Evolutionary conservation across 2,329 filamentous ascomycete species (phyloP).

Genomic region (Fusarium citri): DNA sequence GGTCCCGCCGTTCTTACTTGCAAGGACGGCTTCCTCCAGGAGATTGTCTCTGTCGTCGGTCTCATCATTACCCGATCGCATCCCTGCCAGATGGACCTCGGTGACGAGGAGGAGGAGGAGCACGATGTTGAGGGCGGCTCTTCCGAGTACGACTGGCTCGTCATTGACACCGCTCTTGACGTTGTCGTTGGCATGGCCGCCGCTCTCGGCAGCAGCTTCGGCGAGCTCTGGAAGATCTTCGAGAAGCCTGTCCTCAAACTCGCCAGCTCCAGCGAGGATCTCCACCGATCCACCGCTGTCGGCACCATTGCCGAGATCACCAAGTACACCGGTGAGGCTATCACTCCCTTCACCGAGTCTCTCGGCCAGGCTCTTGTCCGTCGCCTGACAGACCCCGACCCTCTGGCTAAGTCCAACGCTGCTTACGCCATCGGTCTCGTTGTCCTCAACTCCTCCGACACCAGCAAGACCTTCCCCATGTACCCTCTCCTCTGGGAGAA

Average conservation of each 20-base stretch:
- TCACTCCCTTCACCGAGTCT: conserved; percentile 81
- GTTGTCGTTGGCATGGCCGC: conserved; percentile 86
- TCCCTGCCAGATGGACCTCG: conserved; percentile 91
- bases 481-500: conserved; percentile 84
- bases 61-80: conserved; percentile 90
- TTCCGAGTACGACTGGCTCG: conserved; percentile 97
- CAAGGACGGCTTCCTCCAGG: conserved; percentile 74
- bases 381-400: conserved; percentile 88
- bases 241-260: conserved; percentile 92
- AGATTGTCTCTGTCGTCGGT: conserved; percentile 79
- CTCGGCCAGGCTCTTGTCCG: conserved; percentile 86
- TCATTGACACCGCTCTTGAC: conserved; percentile 93
- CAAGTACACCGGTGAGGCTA: conserved; percentile 82
- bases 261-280: conserved; percentile 83
- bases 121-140: conserved; percentile 78
- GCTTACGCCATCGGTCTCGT: conserved; percentile 91
- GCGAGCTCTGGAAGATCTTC: conserved; percentile 94
- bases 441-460: conserved; percentile 81
- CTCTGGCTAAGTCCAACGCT: conserved; percentile 93
- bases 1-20: conserved; percentile 86
- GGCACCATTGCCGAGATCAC: conserved; percentile 93
- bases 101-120: conserved; percentile 82
- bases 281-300: conserved; percentile 89
- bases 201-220: conserved; percentile 83
- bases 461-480: conserved; percentile 75